These are phyloP conservation scores for Claviceps pusilla DNA, from an alignment of 2,329 filamentous ascomycete species.

Conservation along the genomic window DNA sequence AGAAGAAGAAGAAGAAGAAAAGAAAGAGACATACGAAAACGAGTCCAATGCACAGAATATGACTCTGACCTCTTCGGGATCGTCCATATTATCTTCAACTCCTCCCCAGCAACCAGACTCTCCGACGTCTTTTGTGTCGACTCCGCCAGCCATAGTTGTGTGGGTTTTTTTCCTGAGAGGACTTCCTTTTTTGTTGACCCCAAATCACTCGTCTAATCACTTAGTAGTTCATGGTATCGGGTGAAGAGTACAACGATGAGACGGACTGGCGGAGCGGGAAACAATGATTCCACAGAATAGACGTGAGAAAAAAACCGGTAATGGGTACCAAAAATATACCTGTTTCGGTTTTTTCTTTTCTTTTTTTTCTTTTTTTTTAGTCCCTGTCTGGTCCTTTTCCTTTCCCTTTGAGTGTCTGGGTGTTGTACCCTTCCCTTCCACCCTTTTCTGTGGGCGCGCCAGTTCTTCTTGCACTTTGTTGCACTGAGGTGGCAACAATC, in stretches of 20 bases:
- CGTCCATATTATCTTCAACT: conserved; percentile 49
- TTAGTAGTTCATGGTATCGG: neutral
- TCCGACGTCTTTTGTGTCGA: neutral
- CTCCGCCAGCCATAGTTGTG: conserved; percentile 2
- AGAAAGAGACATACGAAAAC: conserved; percentile 52
- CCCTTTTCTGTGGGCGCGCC: neutral
- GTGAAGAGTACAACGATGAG: neutral
- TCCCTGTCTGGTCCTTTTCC: too few relatives aligned
- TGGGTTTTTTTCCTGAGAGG: neutral
- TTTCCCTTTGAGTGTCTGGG: too few relatives aligned
- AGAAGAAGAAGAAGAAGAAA: neutral
- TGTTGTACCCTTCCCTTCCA: neutral
- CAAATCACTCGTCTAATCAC: neutral
- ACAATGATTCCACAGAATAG: neutral
- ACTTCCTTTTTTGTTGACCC: neutral
- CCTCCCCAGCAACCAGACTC: conserved; percentile 39
- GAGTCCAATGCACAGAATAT: conserved; percentile 76
- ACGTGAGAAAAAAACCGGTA: neutral
- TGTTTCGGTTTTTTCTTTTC: neutral
- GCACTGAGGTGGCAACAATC: neutral
- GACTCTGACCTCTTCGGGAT: conserved; percentile 67
- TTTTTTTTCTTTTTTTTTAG: neutral
- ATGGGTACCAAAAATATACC: neutral
- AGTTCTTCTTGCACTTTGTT: neutral
- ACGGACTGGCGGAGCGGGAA: neutral